Conservation (phyloP, 768 basidiomycete species). For the Suillus lakei region DNA sequence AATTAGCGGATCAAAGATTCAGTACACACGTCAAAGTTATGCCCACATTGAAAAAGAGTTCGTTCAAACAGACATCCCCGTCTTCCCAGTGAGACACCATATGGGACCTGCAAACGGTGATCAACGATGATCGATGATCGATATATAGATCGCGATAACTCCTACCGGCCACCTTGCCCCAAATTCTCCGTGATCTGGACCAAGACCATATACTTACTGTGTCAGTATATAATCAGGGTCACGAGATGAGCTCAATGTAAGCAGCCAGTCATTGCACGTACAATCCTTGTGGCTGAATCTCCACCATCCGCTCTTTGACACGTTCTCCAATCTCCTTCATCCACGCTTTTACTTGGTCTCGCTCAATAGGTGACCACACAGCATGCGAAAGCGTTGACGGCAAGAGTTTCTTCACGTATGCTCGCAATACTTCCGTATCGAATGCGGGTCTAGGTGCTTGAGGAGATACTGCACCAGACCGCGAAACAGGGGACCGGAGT, state of each 20-base stretch:
- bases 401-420: conserved; percentile 84
- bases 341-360: conserved; percentile 72
- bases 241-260: conserved; percentile 15
- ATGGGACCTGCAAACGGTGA: conserved; percentile 58
- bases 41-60: conserved; percentile 80
- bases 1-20: conserved; percentile 11
- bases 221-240: conserved; percentile 7
- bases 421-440: conserved; percentile 72
- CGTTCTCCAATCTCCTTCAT: conserved; percentile 86
- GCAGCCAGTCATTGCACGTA: conserved; percentile 46
- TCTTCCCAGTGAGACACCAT: conserved; percentile 91
- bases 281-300: conserved; percentile 83
- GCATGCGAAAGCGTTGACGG: conserved; percentile 67
- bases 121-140: conserved; percentile 15
- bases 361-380: conserved; percentile 71
- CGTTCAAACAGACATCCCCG: conserved; percentile 75
- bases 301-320: conserved; percentile 85
- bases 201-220: conserved; percentile 85
- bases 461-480: conserved; percentile 61
- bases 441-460: conserved; percentile 56
- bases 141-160: conserved; percentile 10
- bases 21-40: conserved; percentile 12
- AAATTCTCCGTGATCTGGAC: conserved; percentile 86
- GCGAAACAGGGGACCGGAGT: conserved; percentile 64
- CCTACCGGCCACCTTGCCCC: conserved; percentile 85